Evolutionary conservation across 441 rosid species (phyloP).

Genomic region (Viola pubescens): DNA sequence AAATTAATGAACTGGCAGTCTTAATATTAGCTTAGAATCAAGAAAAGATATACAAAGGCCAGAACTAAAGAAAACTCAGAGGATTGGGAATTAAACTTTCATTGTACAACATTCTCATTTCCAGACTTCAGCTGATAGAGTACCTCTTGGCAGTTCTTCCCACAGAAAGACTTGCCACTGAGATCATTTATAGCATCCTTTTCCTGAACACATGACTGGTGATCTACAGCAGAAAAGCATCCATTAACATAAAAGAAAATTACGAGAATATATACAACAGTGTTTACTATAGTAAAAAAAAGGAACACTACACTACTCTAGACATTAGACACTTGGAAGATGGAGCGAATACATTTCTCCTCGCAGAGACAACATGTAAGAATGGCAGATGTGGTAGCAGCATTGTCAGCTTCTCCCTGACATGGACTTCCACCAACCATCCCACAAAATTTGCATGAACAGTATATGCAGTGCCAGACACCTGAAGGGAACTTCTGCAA

Average conservation of each 20-base stretch:
- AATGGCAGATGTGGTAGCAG: conserved; percentile 25
- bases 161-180: conserved; percentile 48
- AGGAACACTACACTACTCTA: background rate
- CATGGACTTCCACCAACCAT: conserved; percentile 28
- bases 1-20: background rate
- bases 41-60: conserved; percentile 1
- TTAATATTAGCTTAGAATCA: background rate
- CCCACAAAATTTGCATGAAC: conserved; percentile 88
- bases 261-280: conserved; percentile 13
- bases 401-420: conserved; percentile 23
- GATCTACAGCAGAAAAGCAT: conserved; percentile 50
- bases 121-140: conserved; percentile 1
- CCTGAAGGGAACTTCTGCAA: conserved; percentile 84
- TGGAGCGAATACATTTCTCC: conserved; percentile 65
- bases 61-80: background rate
- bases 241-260: conserved; percentile 14
- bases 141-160: conserved; percentile 84
- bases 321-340: conserved; percentile 11
- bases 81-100: conserved; percentile 2
- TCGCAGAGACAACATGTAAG: conserved; percentile 56
- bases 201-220: conserved; percentile 42
- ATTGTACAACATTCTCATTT: conserved; percentile 13
- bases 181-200: conserved; percentile 25
- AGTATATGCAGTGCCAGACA: conserved; percentile 79
- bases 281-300: background rate